phyloP scores from a whole-genome alignment of 352 stramenopile species.

The Phytophthora europaea region DNA sequence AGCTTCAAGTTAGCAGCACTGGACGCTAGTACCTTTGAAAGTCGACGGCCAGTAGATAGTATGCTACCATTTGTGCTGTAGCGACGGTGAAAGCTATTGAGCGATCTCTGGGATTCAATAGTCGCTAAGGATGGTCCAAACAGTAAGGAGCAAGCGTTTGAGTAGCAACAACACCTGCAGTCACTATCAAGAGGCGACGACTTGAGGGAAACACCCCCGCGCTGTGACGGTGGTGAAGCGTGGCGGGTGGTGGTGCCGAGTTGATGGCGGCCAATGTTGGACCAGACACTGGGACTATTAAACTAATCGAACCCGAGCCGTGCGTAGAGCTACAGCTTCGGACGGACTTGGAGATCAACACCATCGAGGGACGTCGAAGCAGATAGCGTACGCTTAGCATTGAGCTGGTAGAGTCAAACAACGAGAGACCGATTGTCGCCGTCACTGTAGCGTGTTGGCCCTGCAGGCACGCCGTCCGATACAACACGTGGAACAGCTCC shows the following conservation, averaged over 20 bases:
- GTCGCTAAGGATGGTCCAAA: constrained; percentile 1
- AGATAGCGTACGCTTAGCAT: constrained; percentile 7
- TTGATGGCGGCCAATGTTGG: not conserved
- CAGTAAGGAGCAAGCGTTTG: not conserved
- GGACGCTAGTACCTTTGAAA: not conserved
- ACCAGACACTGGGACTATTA: not conserved
- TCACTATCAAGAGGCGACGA: not conserved
- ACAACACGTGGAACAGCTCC: constrained; percentile 36
- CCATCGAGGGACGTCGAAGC: not conserved
- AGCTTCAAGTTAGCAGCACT: constrained; percentile 1
- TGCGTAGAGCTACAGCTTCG: not conserved
- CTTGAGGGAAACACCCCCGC: not conserved
- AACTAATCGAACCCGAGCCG: not conserved
- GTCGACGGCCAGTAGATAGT: not conserved
- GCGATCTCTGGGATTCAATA: constrained; percentile 1
- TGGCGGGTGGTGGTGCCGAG: not conserved
- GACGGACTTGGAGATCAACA: not conserved
- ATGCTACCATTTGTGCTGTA: not conserved
- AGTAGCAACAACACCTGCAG: not conserved
- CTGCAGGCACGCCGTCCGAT: constrained; percentile 27
- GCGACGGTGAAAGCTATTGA: not conserved
- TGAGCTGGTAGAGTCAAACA: constrained; percentile 7
- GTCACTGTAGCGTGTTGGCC: constrained; percentile 9
- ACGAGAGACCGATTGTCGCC: constrained; percentile 13
- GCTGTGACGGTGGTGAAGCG: not conserved